Conservation (phyloP, 345 rosid genomes). For the Xanthoceras sorbifolium region DNA sequence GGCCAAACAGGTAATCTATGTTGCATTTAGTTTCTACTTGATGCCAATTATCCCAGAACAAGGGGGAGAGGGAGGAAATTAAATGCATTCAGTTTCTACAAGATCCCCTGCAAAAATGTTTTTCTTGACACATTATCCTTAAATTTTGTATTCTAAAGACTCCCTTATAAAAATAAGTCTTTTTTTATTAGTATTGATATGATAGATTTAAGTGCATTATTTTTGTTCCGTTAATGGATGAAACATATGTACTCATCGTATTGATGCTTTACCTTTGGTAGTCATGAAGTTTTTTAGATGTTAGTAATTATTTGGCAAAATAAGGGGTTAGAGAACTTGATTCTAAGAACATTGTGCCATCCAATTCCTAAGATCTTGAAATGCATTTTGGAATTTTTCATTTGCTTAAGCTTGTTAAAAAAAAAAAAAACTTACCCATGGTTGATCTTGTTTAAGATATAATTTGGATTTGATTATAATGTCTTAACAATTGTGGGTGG, state of each 20-base stretch:
- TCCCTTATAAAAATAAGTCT: background rate
- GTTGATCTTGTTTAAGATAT: background rate
- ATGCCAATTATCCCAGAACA: background rate
- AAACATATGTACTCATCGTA: background rate
- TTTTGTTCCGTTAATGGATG: background rate
- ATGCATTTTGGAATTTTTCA: background rate
- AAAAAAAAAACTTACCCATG: background rate
- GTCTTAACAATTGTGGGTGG: background rate
- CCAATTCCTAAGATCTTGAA: background rate
- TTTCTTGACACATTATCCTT: background rate
- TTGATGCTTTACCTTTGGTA: background rate
- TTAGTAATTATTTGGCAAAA: background rate
- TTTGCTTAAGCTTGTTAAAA: background rate
- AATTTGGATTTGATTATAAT: background rate
- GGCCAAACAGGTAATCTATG: constrained; percentile 70
- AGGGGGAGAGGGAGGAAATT: background rate
- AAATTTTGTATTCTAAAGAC: background rate
- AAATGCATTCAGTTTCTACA: background rate
- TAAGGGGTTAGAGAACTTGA: background rate
- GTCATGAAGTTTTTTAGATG: background rate
- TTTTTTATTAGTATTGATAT: background rate
- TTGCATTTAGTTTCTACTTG: background rate
- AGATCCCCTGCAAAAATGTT: background rate
- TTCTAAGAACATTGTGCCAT: background rate
- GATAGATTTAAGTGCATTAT: background rate